Evolutionary conservation across 495 filamentous ascomycete genomes (phyloP), one percentile per base, ranked within the genome.

Genomic region (Penicillium coprophilum): DNA sequence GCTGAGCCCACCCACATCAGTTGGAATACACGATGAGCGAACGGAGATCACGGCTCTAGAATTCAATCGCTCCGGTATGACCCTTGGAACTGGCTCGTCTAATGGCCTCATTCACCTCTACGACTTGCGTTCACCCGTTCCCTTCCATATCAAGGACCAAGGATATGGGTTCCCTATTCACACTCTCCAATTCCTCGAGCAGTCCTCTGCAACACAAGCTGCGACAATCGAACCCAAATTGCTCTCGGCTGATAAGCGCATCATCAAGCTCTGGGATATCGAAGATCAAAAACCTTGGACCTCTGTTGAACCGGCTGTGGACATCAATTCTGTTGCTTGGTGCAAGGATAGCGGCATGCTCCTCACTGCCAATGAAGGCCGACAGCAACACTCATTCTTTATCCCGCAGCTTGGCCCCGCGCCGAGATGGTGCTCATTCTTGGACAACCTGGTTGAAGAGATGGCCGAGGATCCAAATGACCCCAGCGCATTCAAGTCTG

Each of bases 361-460:
- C 12, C 73, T 97, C 54, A 97, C 94, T 2, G 95, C 95, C 10
- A 97, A 97, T 66, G 95, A 99, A 76, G 93, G 93, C 32, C 80
- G 88, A 41, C 87, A 91, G 59, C 87, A 96, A 70, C 94, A 97
- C 73, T 84, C 90, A 7, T 99, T 97, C 80, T 92, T 97, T 68
- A 92, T 99, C 52, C 95, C 95, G 1, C 91, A 92, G 60, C 82
- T 97, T 30, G 92, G 92, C 6, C 89, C 94, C 11, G 91, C 94
- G 1, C 95, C 95, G 0, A 88, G 81, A 62, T 99, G 95, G 95
- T 97, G 95, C 67, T 85, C 87, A 9, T 97, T 97, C 83, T 77
- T 99, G 31, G 95, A 99, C 66, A 96, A 93, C 64, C 80, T 98
- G 49, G 95, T 96, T 15, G 95, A 99, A 71, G 95, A 99, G 68